Evolutionary conservation across 306 rosid species (phyloP).

Genomic region (Cicer chorassanicum): DNA sequence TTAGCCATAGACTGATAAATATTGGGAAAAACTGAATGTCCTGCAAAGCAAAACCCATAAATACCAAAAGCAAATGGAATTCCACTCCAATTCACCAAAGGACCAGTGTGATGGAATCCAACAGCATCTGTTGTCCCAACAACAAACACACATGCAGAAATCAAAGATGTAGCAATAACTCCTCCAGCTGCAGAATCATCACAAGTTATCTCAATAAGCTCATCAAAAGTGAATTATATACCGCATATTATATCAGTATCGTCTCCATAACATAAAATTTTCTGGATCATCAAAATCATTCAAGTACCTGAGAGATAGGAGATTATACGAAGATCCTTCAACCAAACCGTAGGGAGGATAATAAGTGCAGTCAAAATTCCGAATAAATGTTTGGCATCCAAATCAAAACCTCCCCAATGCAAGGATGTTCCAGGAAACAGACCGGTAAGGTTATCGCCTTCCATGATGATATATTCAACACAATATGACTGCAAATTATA

Average conservation of each 20-base stretch:
- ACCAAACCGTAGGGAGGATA: slow-evolving; percentile 85
- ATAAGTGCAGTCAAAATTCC: slow-evolving; percentile 66
- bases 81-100: slow-evolving; percentile 66
- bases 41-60: slow-evolving; percentile 81
- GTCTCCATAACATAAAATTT: background rate
- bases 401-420: slow-evolving; percentile 53
- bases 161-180: slow-evolving; percentile 59
- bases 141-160: slow-evolving; percentile 55
- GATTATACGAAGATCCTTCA: slow-evolving; percentile 73
- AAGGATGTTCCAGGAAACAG: slow-evolving; percentile 75
- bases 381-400: slow-evolving; percentile 71
- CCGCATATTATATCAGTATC: background rate
- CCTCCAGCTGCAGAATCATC: slow-evolving; percentile 74
- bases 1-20: slow-evolving; percentile 88
- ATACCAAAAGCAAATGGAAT: slow-evolving; percentile 81
- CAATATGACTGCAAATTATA: slow-evolving; percentile 65
- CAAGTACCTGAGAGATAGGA: slow-evolving; percentile 77
- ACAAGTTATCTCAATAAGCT: slow-evolving; percentile 25
- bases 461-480: slow-evolving; percentile 80
- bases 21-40: slow-evolving; percentile 84
- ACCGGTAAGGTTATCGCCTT: slow-evolving; percentile 83
- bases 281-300: background rate
- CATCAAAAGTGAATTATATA: too few species aligned
- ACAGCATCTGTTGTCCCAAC: slow-evolving; percentile 66
- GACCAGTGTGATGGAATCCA: slow-evolving; percentile 66